Evolutionary conservation across 2,329 filamentous ascomycete genomes (phyloP).

Genomic region (Phyllachora maydis): DNA sequence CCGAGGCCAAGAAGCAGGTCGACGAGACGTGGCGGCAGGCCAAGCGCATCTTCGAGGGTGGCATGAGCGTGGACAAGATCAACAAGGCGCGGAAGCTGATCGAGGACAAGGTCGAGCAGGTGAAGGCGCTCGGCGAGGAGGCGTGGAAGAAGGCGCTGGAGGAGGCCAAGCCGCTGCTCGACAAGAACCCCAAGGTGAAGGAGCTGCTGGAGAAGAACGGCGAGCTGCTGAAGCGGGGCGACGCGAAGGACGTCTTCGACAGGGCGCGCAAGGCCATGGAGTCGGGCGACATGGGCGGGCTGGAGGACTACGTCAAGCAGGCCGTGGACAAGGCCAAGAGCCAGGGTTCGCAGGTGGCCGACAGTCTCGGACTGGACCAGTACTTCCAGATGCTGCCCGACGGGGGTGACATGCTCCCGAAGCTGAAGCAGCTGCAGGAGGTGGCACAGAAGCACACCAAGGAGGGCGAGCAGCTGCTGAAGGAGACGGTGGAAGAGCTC

Average conservation of each 20-base stretch:
- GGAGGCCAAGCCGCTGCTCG: conserved; percentile 49
- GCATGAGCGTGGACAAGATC: conserved; percentile 28
- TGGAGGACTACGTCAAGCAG: conserved; percentile 40
- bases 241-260: conserved; percentile 40
- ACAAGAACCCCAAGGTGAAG: conserved; percentile 61
- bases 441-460: conserved; percentile 46
- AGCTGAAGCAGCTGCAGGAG: conserved; percentile 42
- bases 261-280: conserved; percentile 39
- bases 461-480: conserved; percentile 48
- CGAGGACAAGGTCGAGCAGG: conserved; percentile 46
- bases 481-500: conserved; percentile 48
- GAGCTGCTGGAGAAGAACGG: conserved; percentile 51
- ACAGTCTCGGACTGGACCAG: conserved; percentile 29
- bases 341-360: conserved; percentile 14
- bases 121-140: conserved; percentile 48
- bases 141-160: conserved; percentile 53
- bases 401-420: conserved; percentile 41
- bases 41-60: conserved; percentile 39
- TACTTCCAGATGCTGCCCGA: conserved; percentile 46
- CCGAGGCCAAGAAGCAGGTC: conserved; percentile 57
- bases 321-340: conserved; percentile 38
- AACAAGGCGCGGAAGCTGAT: conserved; percentile 40
- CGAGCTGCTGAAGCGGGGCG: conserved; percentile 45
- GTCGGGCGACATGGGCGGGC: conserved; percentile 34
- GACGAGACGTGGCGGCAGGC: conserved; percentile 51